Base-by-base conservation (phyloP, 768 basidiomycete genomes). In the Serendipita sp. region DNA sequence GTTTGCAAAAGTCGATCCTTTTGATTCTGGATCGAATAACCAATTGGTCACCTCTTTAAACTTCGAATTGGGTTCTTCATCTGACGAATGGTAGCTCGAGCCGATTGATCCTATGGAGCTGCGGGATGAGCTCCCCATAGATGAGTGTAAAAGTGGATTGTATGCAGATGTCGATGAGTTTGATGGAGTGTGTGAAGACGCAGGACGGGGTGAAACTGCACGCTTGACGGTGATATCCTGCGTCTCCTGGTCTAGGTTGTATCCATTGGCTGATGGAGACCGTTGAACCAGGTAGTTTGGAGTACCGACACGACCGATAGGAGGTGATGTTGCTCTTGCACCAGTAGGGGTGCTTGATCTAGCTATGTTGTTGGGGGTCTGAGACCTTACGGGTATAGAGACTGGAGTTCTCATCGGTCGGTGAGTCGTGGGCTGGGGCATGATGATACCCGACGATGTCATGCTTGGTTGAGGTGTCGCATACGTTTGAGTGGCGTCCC, bases 51-150 rank as follows among this genome's bases (percentile, higher is more conserved):
- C 55, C 4, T 60, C 55, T n/a, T 37, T 31, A n/a, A 64, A 43
- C 50, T 76, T 76, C 66, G 85, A 82, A 64, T 80, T 80, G 67
- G 74, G 75, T 55, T 73, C 82, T 23, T 75, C 83, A 64, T 88
- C 86, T 80, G 80, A 84, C 3, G 88, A 88, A 71, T 91, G 88
- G 72, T 88, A 91, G 72, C 90, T 91, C 2, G 90, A 92, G 15
- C 90, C 88, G 40, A 78, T 79, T 8, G 88, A 90, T 65, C 84
- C 87, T 23, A 91, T 74, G 3, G 90, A 91, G 13, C 88, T 87
- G 33, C 84, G 80, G 33, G 89, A 91, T 4, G 87, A 86, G 66
- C 84, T 90, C 15, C 79, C 80, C 16, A 86, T 73, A 3, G 87
- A 84, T 43, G 85, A 83, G 62, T 91, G 79, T n/a, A 85, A 76